phyloP scores from a whole-genome alignment of 208 protist species.

The Wallacemonas collosoma region DNA sequence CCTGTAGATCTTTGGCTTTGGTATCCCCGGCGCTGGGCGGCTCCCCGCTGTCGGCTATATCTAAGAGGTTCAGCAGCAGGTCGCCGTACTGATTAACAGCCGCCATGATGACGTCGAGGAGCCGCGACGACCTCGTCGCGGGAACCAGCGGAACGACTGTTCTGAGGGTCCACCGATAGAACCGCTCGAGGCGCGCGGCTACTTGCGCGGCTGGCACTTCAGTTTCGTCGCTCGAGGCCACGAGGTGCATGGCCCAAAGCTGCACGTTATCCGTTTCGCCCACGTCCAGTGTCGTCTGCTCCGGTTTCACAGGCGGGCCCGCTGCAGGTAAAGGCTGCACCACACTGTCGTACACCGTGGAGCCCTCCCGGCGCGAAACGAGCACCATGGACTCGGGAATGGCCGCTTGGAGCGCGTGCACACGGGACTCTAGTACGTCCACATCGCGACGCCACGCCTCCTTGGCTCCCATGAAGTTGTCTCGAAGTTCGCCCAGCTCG shows the following conservation, averaged over 20 bases:
- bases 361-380: conserved; percentile 4
- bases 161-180: conserved; percentile 43
- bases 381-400: conserved; percentile 28
- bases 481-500: conserved; percentile 52
- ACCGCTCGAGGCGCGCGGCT: conserved; percentile 31
- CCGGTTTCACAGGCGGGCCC: background rate
- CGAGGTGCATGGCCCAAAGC: conserved; percentile 35
- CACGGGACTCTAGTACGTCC: conserved; percentile 54
- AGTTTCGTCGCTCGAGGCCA: conserved; percentile 20
- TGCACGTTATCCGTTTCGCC: conserved; percentile 12
- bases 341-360: conserved; percentile 1
- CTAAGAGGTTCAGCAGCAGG: conserved; percentile 10
- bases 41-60: background rate
- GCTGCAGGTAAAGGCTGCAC: background rate
- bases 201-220: conserved; percentile 7
- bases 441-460: conserved; percentile 59
- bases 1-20: background rate
- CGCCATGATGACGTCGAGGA: conserved; percentile 42
- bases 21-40: background rate
- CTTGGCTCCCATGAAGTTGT: conserved; percentile 54
- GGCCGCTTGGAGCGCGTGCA: conserved; percentile 42
- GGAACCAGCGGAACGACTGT: conserved; percentile 39
- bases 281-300: background rate
- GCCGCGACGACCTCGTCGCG: conserved; percentile 24
- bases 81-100: conserved; percentile 31